Conservation (phyloP, 352 stramenopile genomes). For the Peronospora destructor region DNA sequence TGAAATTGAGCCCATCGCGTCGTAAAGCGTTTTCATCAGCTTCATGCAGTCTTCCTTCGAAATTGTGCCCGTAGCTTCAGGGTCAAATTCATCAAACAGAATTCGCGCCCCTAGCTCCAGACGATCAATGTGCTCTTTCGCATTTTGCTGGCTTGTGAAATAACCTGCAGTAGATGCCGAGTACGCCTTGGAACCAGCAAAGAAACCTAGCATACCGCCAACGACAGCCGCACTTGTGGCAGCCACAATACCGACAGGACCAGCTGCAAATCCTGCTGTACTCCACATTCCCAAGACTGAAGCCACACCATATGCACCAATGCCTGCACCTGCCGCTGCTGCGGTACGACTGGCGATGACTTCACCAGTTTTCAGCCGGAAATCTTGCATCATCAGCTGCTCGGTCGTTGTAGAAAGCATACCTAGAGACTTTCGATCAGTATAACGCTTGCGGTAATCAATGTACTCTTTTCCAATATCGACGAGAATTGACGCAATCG, state of each 20-base stretch:
- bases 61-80: constrained; percentile 49
- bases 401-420: constrained; percentile 67
- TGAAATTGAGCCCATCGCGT: constrained; percentile 58
- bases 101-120: constrained; percentile 74
- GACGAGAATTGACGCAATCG: constrained; percentile 80
- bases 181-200: constrained; percentile 75
- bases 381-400: constrained; percentile 78
- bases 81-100: constrained; percentile 81
- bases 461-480: constrained; percentile 85
- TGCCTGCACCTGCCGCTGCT: constrained; percentile 61
- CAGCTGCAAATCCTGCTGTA: constrained; percentile 62
- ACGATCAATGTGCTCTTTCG: constrained; percentile 81
- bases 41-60: constrained; percentile 61
- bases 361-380: constrained; percentile 73
- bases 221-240: constrained; percentile 72
- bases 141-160: constrained; percentile 68
- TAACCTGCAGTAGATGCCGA: constrained; percentile 62
- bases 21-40: constrained; percentile 75
- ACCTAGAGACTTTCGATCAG: constrained; percentile 57
- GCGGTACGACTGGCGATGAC: constrained; percentile 71
- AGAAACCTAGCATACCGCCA: constrained; percentile 79
- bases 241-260: constrained; percentile 67
- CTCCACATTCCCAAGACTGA: constrained; percentile 75
- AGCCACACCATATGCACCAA: constrained; percentile 67
- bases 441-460: constrained; percentile 70